Evolutionary conservation across 768 basidiomycete species (phyloP), one percentile per base, ranked within the genome.

Genomic region (Leccinum truebloodii): DNA sequence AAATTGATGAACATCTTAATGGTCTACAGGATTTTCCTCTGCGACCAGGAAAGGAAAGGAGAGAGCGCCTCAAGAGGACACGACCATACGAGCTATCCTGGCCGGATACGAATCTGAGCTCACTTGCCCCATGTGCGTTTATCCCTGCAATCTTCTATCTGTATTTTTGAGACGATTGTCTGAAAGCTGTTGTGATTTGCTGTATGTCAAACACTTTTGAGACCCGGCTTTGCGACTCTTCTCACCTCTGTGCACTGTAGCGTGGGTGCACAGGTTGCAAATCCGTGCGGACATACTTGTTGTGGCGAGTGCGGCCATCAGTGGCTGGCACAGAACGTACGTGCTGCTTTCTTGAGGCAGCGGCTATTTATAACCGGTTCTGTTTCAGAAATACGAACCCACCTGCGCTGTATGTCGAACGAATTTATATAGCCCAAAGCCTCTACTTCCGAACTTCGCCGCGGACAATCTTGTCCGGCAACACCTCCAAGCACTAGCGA

Each of bases 271-370:
- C 85, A 90, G 68, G 62, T 85, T 28, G 79, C 82, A 24, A 88
- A 85, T 67, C 87, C 89, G 3, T 92, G 90, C 65, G 90, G 90
- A 13, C 90, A 92, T 67, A 85, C 83, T 26, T 82, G 81, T 61
- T 92, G 90, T 59, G 90, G 86, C 8, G 79, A 83, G 46, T 92
- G 90, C 67, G 83, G 82, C 12, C 79, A 81, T 73, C 71, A 77
- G 59, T 91, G 89, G 89, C 75, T 84, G 55, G 65, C 67, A 44
- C 77, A 80, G 66, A 83, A 81, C 58, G 88, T 87, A 60, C 49
- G 81, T 39, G 13, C 46, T 22, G 3, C 16, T 22, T 50, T 22
- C 68, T 10, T 49, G 48, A 8, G 30, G 26, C 35, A 28, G 34
- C 52, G 54, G 30, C 22, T 37, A 46, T 60, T 53, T 28, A 53